Evolutionary conservation across 495 filamentous ascomycete species (phyloP).

Genomic region (Hypoxylon rickii): DNA sequence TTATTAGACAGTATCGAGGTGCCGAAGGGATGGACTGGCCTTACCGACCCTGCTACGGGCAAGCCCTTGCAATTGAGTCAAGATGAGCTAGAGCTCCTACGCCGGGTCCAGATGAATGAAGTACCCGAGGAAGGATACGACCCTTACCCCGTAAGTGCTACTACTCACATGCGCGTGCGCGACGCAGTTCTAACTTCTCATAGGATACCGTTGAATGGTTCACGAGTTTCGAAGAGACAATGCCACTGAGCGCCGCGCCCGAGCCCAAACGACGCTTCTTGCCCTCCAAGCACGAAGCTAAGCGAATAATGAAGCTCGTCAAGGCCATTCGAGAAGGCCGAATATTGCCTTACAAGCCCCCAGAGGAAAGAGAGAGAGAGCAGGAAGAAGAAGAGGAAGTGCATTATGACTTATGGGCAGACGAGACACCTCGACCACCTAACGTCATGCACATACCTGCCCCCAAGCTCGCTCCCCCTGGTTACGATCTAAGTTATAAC

Average conservation of each 20-base stretch:
- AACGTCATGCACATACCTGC: constrained; percentile 96
- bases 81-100: constrained; percentile 86
- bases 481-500: constrained; percentile 94
- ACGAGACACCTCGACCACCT: constrained; percentile 80
- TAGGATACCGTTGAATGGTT: constrained; percentile 91
- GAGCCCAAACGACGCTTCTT: constrained; percentile 96
- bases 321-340: constrained; percentile 92
- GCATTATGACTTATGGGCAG: constrained; percentile 90
- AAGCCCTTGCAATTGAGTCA: constrained; percentile 86
- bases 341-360: constrained; percentile 88
- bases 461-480: constrained; percentile 90
- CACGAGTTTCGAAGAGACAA: constrained; percentile 82
- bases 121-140: constrained; percentile 85
- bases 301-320: constrained; percentile 97
- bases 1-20: constrained; percentile 94
- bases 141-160: constrained; percentile 70
- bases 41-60: constrained; percentile 90
- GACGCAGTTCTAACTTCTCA: constrained; percentile 11
- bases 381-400: constrained; percentile 67
- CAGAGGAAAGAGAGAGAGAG: constrained; percentile 72
- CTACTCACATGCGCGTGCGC: not conserved
- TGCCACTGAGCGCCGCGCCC: constrained; percentile 92
- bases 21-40: constrained; percentile 97
- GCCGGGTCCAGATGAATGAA: constrained; percentile 89
- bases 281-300: constrained; percentile 97